These are phyloP conservation scores for Trichoderma breve DNA, from an alignment of 2,329 filamentous ascomycete genomes.

Conservation along the genomic window DNA sequence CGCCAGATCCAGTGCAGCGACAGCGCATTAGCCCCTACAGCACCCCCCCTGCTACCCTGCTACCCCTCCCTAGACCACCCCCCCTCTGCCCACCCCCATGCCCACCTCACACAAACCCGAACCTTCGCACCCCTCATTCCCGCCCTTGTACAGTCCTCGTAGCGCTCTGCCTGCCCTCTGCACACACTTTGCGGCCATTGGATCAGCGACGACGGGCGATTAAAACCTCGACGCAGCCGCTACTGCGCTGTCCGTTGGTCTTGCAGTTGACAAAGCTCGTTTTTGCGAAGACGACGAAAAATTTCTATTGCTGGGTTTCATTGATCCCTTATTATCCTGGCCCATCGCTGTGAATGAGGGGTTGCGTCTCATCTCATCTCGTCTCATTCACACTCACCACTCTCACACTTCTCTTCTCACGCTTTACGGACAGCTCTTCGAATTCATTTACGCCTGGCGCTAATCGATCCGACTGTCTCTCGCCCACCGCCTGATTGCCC, in stretches of 20 bases:
- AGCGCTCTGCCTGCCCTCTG: constrained; percentile 18
- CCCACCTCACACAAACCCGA: constrained; percentile 1
- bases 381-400: neutral
- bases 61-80: neutral
- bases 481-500: constrained; percentile 12
- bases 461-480: constrained; percentile 4
- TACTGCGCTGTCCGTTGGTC: constrained; percentile 22
- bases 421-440: neutral
- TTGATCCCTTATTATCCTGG: constrained; percentile 1
- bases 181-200: constrained; percentile 25
- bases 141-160: neutral
- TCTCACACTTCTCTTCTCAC: neutral
- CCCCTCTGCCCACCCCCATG: neutral
- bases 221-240: constrained; percentile 27
- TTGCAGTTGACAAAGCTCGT: constrained; percentile 5
- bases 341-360: constrained; percentile 9
- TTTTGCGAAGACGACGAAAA: neutral
- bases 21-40: constrained; percentile 13
- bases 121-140: constrained; percentile 15
- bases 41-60: neutral
- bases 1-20: constrained; percentile 5
- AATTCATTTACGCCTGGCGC: neutral
- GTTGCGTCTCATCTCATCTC: neutral
- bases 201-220: constrained; percentile 22
- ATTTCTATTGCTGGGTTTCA: neutral